phyloP scores from a whole-genome alignment of 1,139 yeast species.

The Entelexis paramagnoliae region DNA sequence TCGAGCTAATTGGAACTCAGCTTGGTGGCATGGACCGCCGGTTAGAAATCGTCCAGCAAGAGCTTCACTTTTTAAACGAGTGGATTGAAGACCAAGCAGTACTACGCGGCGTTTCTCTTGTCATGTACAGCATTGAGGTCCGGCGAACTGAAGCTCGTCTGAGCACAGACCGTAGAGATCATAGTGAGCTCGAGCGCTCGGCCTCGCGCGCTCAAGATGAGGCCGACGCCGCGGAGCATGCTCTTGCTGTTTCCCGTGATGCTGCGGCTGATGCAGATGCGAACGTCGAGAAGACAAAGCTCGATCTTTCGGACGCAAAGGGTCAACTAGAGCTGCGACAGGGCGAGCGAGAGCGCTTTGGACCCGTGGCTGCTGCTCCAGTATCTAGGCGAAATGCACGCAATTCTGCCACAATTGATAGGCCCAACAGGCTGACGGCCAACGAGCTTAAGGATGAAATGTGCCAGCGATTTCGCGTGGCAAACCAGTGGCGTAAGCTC shows the following conservation, averaged over 20 bases:
- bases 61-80: conserved; percentile 57
- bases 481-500: not conserved
- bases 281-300: conserved; percentile 39
- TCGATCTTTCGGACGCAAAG: conserved; percentile 26
- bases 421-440: not conserved
- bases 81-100: conserved; percentile 43
- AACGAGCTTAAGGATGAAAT: too few species aligned
- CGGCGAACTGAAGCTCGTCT: conserved; percentile 13
- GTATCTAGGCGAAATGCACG: too few species aligned
- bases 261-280: conserved; percentile 41
- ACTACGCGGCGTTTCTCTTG: conserved; percentile 64
- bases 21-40: conserved; percentile 60
- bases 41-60: conserved; percentile 67
- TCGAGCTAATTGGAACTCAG: conserved; percentile 49
- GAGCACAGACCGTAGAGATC: conserved; percentile 1
- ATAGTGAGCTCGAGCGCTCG: not conserved
- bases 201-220: not conserved
- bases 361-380: too few species aligned
- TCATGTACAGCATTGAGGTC: conserved; percentile 52
- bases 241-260: conserved; percentile 52
- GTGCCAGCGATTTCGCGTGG: too few species aligned
- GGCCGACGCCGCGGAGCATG: conserved; percentile 48
- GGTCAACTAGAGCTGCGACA: not conserved
- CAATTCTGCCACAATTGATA: too few species aligned
- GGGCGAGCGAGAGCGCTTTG: not conserved